Evolutionary conservation across 2,329 filamentous ascomycete genomes (phyloP).

Genomic region (Pleomassaria siparia): DNA sequence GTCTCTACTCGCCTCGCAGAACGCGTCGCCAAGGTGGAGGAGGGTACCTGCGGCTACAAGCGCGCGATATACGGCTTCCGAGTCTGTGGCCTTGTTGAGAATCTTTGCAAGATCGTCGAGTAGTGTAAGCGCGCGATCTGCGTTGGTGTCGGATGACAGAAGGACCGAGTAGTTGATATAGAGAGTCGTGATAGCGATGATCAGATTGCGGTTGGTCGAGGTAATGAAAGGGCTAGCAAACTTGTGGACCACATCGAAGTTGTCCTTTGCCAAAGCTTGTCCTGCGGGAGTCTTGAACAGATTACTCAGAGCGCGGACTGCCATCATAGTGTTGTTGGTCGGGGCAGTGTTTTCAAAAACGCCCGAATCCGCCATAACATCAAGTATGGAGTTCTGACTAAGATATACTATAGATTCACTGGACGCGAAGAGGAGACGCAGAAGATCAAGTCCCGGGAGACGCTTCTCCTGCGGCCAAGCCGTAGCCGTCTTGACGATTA

Average conservation of each 20-base stretch:
- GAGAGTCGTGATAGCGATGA: slow-evolving; percentile 78
- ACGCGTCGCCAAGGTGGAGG: slow-evolving; percentile 61
- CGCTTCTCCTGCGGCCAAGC: slow-evolving; percentile 79
- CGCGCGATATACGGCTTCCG: slow-evolving; percentile 79
- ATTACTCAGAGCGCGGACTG: slow-evolving; percentile 77
- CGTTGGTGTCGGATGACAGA: slow-evolving; percentile 54
- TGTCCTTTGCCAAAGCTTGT: slow-evolving; percentile 57
- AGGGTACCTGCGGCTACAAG: slow-evolving; percentile 84
- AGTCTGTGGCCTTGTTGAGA: slow-evolving; percentile 68
- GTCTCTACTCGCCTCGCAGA: slow-evolving; percentile 60
- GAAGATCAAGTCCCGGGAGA: slow-evolving; percentile 80
- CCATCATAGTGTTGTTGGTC: slow-evolving; percentile 86
- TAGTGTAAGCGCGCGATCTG: slow-evolving; percentile 55
- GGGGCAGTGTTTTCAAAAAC: slow-evolving; percentile 61
- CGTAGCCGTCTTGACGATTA: slow-evolving; percentile 72
- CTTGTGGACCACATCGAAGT: slow-evolving; percentile 62
- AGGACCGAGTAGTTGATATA: slow-evolving; percentile 85
- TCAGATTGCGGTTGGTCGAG: slow-evolving; percentile 71
- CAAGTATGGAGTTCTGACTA: slow-evolving; percentile 61
- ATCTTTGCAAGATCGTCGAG: slow-evolving; percentile 65
- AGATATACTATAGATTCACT: slow-evolving; percentile 65
- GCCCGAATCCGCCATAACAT: slow-evolving; percentile 59
- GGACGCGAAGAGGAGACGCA: slow-evolving; percentile 76
- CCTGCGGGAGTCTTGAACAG: slow-evolving; percentile 77
- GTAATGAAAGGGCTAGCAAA: slow-evolving; percentile 64